Evolutionary conservation across 441 rosid genomes (phyloP).

Genomic region (Adansonia rubrostipa): DNA sequence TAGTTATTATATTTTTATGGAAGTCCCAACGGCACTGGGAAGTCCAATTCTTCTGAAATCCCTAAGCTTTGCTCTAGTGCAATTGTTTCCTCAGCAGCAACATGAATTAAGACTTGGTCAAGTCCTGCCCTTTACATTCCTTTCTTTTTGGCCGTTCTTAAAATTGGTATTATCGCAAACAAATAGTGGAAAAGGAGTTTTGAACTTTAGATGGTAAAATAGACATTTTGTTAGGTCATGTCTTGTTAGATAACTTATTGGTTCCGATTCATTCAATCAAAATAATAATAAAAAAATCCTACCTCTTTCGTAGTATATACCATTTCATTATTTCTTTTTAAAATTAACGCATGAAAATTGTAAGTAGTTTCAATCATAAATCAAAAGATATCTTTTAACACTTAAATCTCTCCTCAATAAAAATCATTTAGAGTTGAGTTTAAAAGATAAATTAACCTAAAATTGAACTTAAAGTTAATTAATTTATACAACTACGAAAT

Average conservation of each 20-base stretch:
- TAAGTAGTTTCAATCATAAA: no score
- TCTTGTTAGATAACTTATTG: neutral
- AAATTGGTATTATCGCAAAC: constrained; percentile 16
- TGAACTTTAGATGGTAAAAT: neutral
- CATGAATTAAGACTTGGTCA: neutral
- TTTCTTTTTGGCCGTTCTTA: neutral
- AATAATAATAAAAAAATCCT: neutral
- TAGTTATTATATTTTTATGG: neutral
- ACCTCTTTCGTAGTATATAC: neutral
- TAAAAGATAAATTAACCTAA: no score
- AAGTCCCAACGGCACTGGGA: neutral
- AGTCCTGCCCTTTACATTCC: neutral
- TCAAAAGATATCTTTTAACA: no score
- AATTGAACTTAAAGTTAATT: no score
- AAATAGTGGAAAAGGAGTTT: neutral
- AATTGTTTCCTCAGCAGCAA: neutral
- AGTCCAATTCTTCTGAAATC: neutral
- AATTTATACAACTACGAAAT: no score
- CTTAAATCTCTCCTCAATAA: no score
- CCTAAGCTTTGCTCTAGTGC: neutral
- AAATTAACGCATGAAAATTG: no score
- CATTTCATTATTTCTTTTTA: neutral
- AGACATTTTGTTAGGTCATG: neutral
- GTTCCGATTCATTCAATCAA: neutral
- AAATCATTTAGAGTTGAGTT: no score